Evolutionary conservation across 768 basidiomycete genomes (phyloP).

Genomic region (Mycena olivaceomarginata): DNA sequence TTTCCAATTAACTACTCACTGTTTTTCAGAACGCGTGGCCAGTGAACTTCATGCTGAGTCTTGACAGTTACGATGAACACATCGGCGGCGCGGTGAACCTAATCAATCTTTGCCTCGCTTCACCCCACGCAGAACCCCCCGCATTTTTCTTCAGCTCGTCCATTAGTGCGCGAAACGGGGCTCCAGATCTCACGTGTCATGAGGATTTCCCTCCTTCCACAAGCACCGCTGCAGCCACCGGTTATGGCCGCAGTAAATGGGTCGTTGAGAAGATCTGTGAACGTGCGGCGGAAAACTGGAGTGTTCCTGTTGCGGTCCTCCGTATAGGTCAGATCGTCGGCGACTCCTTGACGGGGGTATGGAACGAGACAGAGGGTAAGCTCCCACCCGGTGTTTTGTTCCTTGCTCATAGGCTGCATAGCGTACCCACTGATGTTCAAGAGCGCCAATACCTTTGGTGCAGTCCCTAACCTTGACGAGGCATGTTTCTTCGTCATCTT

Average conservation of each 20-base stretch:
- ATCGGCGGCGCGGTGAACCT: slow-evolving; percentile 70
- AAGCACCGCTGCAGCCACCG: slow-evolving; percentile 57
- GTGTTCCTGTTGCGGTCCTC: slow-evolving; percentile 58
- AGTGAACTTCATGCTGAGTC: slow-evolving; percentile 71
- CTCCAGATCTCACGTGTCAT: slow-evolving; percentile 51
- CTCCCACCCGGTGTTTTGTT: not conserved
- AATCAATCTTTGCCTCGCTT: slow-evolving; percentile 67
- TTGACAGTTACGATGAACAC: slow-evolving; percentile 63
- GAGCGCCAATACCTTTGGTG: slow-evolving; percentile 62
- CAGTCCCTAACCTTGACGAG: slow-evolving; percentile 56
- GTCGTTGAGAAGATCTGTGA: slow-evolving; percentile 72
- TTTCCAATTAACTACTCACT: slow-evolving; percentile 1
- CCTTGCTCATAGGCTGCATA: slow-evolving; percentile 37
- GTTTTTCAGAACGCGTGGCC: slow-evolving; percentile 71
- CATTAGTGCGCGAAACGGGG: slow-evolving; percentile 59
- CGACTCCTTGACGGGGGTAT: slow-evolving; percentile 66
- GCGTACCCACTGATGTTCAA: slow-evolving; percentile 65
- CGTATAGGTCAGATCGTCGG: slow-evolving; percentile 77
- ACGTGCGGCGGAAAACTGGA: slow-evolving; percentile 55
- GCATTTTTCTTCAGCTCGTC: slow-evolving; percentile 73
- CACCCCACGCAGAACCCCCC: slow-evolving; percentile 55
- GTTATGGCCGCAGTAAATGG: slow-evolving; percentile 68
- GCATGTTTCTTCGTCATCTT: slow-evolving; percentile 38
- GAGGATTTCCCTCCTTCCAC: slow-evolving; percentile 60
- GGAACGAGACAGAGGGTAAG: slow-evolving; percentile 71